A percentile compares a stretch with the other conserved stretches of the same genome.
Conservation (phyloP, 495 filamentous ascomycete genomes). For the Lasiosphaeria miniovina region DNA sequence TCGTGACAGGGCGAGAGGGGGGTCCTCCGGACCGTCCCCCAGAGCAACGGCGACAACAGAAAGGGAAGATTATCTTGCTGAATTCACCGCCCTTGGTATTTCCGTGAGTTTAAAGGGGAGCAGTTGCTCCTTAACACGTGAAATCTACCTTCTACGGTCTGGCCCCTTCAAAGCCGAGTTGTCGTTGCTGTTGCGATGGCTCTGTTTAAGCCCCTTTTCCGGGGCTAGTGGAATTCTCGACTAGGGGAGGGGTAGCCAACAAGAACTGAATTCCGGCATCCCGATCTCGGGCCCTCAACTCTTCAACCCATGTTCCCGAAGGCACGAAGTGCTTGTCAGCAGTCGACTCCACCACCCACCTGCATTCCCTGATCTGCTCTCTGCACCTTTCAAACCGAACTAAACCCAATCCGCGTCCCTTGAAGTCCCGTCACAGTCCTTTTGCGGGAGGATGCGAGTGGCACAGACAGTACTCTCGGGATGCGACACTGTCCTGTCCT, state of each 20-base stretch:
- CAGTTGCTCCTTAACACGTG: constrained; percentile 29
- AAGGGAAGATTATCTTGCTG: not conserved
- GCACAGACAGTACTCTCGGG: not conserved
- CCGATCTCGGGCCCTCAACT: constrained; percentile 28
- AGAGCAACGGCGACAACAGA: not conserved
- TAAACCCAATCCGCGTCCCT: not conserved
- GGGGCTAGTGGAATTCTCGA: constrained; percentile 5
- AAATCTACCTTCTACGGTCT: constrained; percentile 24
- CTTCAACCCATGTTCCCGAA: not conserved
- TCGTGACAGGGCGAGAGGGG: constrained; percentile 13
- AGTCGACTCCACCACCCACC: not conserved
- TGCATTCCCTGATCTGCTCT: not conserved
- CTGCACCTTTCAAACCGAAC: not conserved
- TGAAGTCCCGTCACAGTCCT: not conserved
- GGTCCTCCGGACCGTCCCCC: too few species aligned
- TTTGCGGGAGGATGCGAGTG: not conserved
- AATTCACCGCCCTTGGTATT: not conserved
- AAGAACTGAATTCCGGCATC: constrained; percentile 26
- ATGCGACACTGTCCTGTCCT: not conserved
- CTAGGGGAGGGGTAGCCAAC: constrained; percentile 25
- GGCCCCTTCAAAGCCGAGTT: constrained; percentile 20
- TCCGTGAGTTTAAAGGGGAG: not conserved
- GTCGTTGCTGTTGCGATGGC: constrained; percentile 24
- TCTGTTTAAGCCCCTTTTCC: constrained; percentile 14
- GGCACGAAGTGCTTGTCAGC: not conserved